Conservation (phyloP, 352 stramenopile species). For the Globisporangium parvum region DNA sequence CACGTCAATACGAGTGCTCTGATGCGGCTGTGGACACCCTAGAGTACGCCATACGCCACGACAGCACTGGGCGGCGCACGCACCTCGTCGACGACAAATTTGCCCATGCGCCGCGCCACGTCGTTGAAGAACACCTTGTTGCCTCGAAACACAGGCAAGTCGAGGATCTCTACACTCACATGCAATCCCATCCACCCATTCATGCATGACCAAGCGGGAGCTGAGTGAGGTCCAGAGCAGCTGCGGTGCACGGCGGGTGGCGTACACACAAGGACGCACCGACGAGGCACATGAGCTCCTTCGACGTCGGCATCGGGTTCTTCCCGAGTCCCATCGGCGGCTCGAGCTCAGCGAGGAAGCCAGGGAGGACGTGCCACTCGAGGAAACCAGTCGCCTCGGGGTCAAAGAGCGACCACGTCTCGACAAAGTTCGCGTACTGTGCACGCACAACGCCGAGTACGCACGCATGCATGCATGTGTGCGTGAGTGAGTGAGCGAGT, state of each 20-base stretch:
- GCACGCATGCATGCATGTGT: background rate
- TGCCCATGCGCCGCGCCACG: constrained; percentile 40
- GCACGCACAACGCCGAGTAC: background rate
- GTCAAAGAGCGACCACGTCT: constrained; percentile 74
- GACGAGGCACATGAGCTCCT: constrained; percentile 39
- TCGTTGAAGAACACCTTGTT: constrained; percentile 75
- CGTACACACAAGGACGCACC: constrained; percentile 24
- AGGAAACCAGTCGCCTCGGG: constrained; percentile 81
- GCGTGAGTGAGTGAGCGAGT: background rate
- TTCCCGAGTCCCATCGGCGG: constrained; percentile 64
- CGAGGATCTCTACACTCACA: constrained; percentile 28
- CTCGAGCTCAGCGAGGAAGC: constrained; percentile 55
- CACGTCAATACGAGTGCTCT: no score
- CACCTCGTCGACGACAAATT: constrained; percentile 52
- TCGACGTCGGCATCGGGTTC: constrained; percentile 24
- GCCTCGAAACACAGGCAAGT: constrained; percentile 43
- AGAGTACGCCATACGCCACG: no score
- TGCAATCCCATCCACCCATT: background rate
- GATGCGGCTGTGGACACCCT: no score
- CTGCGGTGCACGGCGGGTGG: background rate
- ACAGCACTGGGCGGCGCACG: background rate
- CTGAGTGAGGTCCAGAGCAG: no score
- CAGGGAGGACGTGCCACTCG: constrained; percentile 52
- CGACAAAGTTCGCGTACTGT: constrained; percentile 77
- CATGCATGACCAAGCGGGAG: no score